Evolutionary conservation across 1,284 basidiomycete species (phyloP).

Genomic region (Leccinum insigne): DNA sequence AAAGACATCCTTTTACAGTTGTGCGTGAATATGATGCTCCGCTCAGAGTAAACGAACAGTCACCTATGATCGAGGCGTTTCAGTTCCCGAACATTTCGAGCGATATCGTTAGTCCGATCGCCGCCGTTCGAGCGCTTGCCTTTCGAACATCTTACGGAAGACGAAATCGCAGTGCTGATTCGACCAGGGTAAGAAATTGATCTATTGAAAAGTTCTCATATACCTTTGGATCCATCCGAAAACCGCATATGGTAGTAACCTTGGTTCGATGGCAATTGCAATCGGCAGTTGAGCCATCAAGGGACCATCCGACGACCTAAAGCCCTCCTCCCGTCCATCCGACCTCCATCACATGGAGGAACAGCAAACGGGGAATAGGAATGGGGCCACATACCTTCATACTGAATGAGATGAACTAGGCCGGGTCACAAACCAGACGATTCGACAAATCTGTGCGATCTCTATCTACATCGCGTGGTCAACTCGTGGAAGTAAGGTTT

Average conservation of each 20-base stretch:
- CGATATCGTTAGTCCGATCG: slow-evolving; percentile 43
- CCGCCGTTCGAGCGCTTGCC: slow-evolving; percentile 49
- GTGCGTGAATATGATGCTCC: slow-evolving; percentile 13
- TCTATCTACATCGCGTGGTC: slow-evolving; percentile 43
- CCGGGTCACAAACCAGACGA: slow-evolving; percentile 20
- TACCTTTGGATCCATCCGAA: slow-evolving; percentile 73
- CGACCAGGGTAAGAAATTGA: slow-evolving; percentile 17
- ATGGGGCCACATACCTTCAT: slow-evolving; percentile 47
- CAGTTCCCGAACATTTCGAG: slow-evolving; percentile 60
- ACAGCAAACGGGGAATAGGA: slow-evolving; percentile 8
- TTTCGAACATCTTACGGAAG: slow-evolving; percentile 80
- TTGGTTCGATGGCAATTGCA: slow-evolving; percentile 71
- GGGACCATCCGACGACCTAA: slow-evolving; percentile 39
- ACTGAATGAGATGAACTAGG: slow-evolving; percentile 76
- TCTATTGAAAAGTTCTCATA: slow-evolving; percentile 8
- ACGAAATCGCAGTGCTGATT: slow-evolving; percentile 75
- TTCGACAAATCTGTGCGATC: slow-evolving; percentile 65
- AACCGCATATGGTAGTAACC: slow-evolving; percentile 72
- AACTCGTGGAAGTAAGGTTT: slow-evolving; percentile 18
- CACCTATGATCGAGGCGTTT: slow-evolving; percentile 65
- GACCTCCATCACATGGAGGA: slow-evolving; percentile 40
- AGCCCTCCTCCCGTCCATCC: too few species aligned
- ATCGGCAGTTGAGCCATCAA: slow-evolving; percentile 75
- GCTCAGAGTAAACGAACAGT: slow-evolving; percentile 7
- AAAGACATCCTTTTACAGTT: slow-evolving; percentile 63